Conservation (phyloP, 208 protist genomes). For the Leishmania guyanensis region DNA sequence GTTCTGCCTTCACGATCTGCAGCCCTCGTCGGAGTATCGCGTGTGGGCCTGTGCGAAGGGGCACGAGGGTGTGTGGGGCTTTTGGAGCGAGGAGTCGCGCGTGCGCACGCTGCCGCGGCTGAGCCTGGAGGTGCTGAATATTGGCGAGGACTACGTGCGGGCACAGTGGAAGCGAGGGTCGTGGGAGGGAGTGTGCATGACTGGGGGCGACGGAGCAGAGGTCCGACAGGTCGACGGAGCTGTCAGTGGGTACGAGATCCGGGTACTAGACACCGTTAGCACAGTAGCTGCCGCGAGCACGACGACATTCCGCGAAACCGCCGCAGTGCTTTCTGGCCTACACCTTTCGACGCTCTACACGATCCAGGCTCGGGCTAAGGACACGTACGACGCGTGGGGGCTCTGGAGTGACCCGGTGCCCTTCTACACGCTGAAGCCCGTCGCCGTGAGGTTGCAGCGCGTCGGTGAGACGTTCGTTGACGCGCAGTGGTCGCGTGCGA, state of each 20-base stretch:
- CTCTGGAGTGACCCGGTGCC: constrained; percentile 82
- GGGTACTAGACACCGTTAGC: constrained; percentile 65
- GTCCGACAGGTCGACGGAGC: constrained; percentile 82
- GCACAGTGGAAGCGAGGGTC: constrained; percentile 76
- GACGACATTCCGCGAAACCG: constrained; percentile 66
- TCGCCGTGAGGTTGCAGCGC: constrained; percentile 50
- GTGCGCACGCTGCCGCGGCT: constrained; percentile 91
- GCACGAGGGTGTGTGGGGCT: constrained; percentile 88
- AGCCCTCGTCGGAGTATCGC: constrained; percentile 86
- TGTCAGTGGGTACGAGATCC: constrained; percentile 88
- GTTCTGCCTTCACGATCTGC: constrained; percentile 82
- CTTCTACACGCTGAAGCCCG: constrained; percentile 84
- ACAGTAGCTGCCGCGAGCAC: constrained; percentile 55
- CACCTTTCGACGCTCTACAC: constrained; percentile 74
- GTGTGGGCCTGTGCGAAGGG: constrained; percentile 89
- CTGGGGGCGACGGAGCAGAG: constrained; percentile 38
- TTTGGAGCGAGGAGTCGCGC: constrained; percentile 90
- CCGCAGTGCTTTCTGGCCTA: constrained; percentile 65
- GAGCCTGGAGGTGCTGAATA: constrained; percentile 69
- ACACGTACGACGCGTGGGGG: constrained; percentile 92
- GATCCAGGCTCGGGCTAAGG: constrained; percentile 88
- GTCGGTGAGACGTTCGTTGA: constrained; percentile 88
- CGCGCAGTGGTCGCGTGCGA: constrained; percentile 75
- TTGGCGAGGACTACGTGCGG: constrained; percentile 91
- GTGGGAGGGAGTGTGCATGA: constrained; percentile 62